Evolutionary conservation across 2,329 filamentous ascomycete species (phyloP), one percentile per base, ranked within the genome.

Genomic region (Colletotrichum liaoningense): DNA sequence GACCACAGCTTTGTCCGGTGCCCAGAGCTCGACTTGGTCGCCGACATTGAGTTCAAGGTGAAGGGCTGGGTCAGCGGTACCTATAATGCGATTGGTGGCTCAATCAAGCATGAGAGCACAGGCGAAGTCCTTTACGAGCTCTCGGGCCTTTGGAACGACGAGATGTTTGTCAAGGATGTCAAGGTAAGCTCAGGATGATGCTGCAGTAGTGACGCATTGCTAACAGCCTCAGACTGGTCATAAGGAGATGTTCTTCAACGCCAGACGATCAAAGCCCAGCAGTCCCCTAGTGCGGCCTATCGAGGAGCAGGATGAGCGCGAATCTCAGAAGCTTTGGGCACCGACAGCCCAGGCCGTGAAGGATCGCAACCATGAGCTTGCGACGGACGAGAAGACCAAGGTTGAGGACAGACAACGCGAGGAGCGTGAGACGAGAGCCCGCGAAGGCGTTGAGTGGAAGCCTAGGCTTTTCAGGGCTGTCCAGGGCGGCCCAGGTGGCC

Each of bases 21-120:
- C 82, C 95, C 96, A 0, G 96, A 98, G 81, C 90, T 95, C 22
- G 93, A 95, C 71, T 88, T 99, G 22, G 90, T 92, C 30, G 96
- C 95, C 73, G 96, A 99, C 81, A 92, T 99, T 74, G 97, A 99
- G 77, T 99, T 99, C 89, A 98, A 98, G 86, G 97, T 95, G 65
- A 98, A 98, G 84, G 97, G 97, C 5, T 99, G 97, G 90, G 96
- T 99, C 76, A 93, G 95, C 65, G 97, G 97, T 8, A 97, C 94
- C 1, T 99, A 99, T 84, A 98, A 99, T 80, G 95, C 95, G 49
- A 98, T 99, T 78, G 95, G 95, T 9, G 97, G 97, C 9, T 92
- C 88, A 54, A 97, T 99, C 84, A 97, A 93, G 83, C 94, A 95
- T 77, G 94, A 95, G 76, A 92, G 92, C 80, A 95, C 94, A 0